phyloP scores from a whole-genome alignment of 2,329 filamentous ascomycete species.

The Ophiostoma quercus region DNA sequence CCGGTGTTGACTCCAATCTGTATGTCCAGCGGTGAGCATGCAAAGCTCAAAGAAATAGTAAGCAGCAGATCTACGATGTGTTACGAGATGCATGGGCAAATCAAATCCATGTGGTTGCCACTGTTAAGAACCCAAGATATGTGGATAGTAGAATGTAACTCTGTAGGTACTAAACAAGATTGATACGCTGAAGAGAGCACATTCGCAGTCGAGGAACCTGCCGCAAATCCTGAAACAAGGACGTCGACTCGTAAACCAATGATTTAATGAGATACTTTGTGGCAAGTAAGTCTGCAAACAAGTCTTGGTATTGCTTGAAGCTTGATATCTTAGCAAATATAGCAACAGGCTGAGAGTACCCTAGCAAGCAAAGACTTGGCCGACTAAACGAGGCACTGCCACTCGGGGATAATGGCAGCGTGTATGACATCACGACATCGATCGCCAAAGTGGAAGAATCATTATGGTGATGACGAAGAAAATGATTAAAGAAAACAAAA shows the following conservation, averaged over 20 bases:
- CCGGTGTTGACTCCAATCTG: background rate
- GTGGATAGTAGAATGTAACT: background rate
- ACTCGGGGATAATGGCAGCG: background rate
- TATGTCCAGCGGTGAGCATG: background rate
- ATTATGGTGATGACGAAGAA: background rate
- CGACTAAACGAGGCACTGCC: background rate
- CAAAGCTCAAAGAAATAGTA: no score
- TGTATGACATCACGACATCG: background rate
- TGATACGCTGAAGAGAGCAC: background rate
- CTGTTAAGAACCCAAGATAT: background rate
- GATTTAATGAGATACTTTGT: background rate
- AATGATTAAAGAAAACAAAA: background rate
- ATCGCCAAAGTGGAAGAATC: background rate
- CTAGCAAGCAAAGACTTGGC: background rate
- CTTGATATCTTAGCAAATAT: background rate
- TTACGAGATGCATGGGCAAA: no score
- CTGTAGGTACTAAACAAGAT: background rate
- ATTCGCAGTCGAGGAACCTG: background rate
- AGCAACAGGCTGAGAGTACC: no score
- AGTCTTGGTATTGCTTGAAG: background rate
- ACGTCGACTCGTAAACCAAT: background rate
- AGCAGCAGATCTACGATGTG: background rate
- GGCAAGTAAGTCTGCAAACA: background rate
- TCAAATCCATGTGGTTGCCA: no score
- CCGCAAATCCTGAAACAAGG: background rate